A percentile compares a stretch with the other conserved stretches of the same genome.
These are phyloP conservation scores for Ceratocystis harringtonii DNA, from an alignment of 2,329 filamentous ascomycete genomes.

Conservation along the genomic window DNA sequence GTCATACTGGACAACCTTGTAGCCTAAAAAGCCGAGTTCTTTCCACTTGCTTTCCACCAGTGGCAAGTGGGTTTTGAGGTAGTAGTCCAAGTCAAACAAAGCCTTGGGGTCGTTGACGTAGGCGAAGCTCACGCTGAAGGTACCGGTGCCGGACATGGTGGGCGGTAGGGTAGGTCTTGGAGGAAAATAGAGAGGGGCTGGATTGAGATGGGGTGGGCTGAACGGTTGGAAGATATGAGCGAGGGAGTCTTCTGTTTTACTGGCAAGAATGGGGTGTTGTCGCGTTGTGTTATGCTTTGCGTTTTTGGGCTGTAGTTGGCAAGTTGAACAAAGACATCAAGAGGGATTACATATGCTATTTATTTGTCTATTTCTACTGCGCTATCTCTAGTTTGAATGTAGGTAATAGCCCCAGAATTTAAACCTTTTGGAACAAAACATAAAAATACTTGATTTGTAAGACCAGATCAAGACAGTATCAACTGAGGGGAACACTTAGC, in stretches of 20 bases:
- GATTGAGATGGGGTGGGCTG: neutral
- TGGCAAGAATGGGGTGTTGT: neutral
- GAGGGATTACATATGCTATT: neutral
- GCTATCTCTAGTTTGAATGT: neutral
- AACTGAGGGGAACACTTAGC: neutral
- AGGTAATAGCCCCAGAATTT: neutral
- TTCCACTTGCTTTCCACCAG: constrained; percentile 29
- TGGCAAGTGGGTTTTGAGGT: constrained; percentile 32
- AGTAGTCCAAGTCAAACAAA: constrained; percentile 36
- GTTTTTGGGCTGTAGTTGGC: neutral
- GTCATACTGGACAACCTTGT: constrained; percentile 23
- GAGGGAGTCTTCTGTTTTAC: neutral
- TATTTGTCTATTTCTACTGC: neutral
- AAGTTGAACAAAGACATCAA: neutral
- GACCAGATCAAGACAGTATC: neutral
- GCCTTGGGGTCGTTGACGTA: constrained; percentile 14
- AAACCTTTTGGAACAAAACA: neutral
- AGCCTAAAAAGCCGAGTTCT: constrained; percentile 27
- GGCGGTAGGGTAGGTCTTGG: neutral
- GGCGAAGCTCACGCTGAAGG: constrained; percentile 9
- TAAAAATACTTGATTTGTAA: neutral
- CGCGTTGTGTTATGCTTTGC: neutral
- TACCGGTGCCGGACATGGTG: constrained; percentile 6
- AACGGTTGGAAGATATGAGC: neutral
- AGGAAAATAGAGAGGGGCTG: neutral